Base-by-base conservation (phyloP, 2,329 filamentous ascomycete species). In the Aspergillus fijiensis region DNA sequence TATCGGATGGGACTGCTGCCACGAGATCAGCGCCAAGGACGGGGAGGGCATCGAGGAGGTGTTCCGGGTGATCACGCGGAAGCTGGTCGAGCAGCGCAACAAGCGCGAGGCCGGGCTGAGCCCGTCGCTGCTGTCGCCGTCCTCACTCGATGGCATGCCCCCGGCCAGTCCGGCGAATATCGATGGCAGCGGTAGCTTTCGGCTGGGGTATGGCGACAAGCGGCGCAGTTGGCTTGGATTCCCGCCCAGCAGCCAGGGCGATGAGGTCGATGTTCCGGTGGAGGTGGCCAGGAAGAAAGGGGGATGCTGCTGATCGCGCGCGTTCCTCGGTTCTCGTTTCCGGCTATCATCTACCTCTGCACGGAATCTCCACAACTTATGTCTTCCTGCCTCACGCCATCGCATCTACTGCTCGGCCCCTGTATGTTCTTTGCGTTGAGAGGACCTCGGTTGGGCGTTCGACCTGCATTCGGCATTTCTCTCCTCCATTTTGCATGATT, bases 11-110 rank as follows among this genome's bases (percentile, higher is more conserved):
- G 93, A 97, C 71, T 96, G 92, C 64, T 98, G 94, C 75, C 95
- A 98, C 76, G 95, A 99, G 79, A 94, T 99, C 72, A 93, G 89
- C 67, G 93, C 94, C 51, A 94, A 96, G 81, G 92, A 89, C 70
- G 93, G 93, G 59, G 93, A 97, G 80, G 94, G 94, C 19, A 93
- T 99, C 19, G 95, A 98, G 69, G 95, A 98, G 77, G 92, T 99
- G 0, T 98, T 98, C 70, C 85, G 94, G 1, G 91, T 96, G 27
- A 89, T 92, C 50, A 95, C 93, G 9, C 82, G 96, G 69, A 96
- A 96, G 78, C 77, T 89, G 19, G 87, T 89, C 5, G 94, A 97
- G 79, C 85, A 94, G 70, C 80, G 82, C 49, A 81, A 81, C 59
- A 81, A 80, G 50, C 72, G 83, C 14, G 83, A 84, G 61, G 77